Evolutionary conservation across 306 rosid genomes (phyloP).

Genomic region (Carpinus fangiana): DNA sequence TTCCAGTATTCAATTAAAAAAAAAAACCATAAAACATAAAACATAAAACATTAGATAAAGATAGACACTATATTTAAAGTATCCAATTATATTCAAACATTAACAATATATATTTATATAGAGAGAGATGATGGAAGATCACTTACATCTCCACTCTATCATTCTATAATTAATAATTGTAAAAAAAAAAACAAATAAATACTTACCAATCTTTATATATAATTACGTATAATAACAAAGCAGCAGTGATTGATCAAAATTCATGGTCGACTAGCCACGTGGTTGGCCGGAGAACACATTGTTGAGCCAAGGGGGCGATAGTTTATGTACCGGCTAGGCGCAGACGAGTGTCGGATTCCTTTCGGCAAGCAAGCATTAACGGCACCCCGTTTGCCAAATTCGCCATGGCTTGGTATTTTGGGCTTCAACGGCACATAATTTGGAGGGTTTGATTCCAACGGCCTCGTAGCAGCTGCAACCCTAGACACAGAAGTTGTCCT

Average conservation of each 20-base stretch:
- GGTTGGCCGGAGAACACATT: conserved; percentile 40
- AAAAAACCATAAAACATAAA: too few relatives aligned
- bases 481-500: conserved; percentile 11
- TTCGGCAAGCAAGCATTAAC: conserved; percentile 68
- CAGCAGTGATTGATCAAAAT: neutral
- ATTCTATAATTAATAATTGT: neutral
- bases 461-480: conserved; percentile 33
- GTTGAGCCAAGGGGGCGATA: conserved; percentile 48
- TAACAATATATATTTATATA: neutral
- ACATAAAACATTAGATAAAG: too few relatives aligned
- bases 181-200: neutral
- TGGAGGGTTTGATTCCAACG: conserved; percentile 33
- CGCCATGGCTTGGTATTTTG: conserved; percentile 20
- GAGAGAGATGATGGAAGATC: neutral
- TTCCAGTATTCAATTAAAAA: too few relatives aligned
- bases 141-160: neutral
- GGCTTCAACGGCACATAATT: conserved; percentile 39
- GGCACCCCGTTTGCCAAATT: conserved; percentile 16
- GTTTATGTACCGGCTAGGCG: conserved; percentile 63
- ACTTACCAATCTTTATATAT: neutral
- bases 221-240: conserved; percentile 4
- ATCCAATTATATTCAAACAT: neutral
- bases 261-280: conserved; percentile 35
- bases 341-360: conserved; percentile 53
- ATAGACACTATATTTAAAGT: neutral